A percentile compares a stretch with the other conserved stretches of the same genome.
Evolutionary conservation across 805 yeast species (phyloP).

Genomic region (Cyberlindnera lachancei): DNA sequence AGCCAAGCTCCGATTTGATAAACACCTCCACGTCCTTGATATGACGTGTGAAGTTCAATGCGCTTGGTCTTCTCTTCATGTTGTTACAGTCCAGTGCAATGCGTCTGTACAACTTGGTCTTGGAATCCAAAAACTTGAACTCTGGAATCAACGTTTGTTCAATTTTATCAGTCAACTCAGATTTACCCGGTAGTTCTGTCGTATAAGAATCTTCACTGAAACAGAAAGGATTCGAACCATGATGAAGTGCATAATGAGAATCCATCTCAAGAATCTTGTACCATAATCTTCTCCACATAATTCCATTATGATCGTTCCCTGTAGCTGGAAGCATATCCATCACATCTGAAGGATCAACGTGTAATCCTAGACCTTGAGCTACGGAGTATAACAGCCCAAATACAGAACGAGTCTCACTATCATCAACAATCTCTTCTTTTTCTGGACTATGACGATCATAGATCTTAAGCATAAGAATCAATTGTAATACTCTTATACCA

Average conservation of each 20-base stretch:
- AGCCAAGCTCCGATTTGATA: conserved; percentile 22
- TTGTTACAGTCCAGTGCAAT: conserved; percentile 27
- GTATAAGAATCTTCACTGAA: conserved; percentile 15
- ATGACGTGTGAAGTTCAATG: conserved; percentile 27
- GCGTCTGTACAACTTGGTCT: conserved; percentile 23
- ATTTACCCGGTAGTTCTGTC: conserved; percentile 24
- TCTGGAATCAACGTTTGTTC: conserved; percentile 31
- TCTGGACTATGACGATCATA: conserved; percentile 46
- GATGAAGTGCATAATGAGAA: conserved; percentile 6
- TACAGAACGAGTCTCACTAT: conserved; percentile 40
- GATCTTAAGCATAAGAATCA: conserved; percentile 39
- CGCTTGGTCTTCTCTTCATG: conserved; percentile 27
- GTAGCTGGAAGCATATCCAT: conserved; percentile 4
- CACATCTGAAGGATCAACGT: conserved; percentile 43
- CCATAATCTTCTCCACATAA: conserved; percentile 23
- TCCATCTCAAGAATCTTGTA: conserved; percentile 20
- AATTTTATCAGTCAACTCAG: conserved; percentile 26
- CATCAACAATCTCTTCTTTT: conserved; percentile 48
- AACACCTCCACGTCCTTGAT: conserved; percentile 29
- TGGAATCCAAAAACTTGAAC: conserved; percentile 25
- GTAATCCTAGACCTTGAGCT: conserved; percentile 47
- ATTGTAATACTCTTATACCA: conserved; percentile 41
- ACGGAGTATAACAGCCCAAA: conserved; percentile 43
- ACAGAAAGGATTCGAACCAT: conserved; percentile 14
- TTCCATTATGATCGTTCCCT: conserved; percentile 8